phyloP scores from a whole-genome alignment of 768 basidiomycete genomes.

The Leccinum disarticulatum region DNA sequence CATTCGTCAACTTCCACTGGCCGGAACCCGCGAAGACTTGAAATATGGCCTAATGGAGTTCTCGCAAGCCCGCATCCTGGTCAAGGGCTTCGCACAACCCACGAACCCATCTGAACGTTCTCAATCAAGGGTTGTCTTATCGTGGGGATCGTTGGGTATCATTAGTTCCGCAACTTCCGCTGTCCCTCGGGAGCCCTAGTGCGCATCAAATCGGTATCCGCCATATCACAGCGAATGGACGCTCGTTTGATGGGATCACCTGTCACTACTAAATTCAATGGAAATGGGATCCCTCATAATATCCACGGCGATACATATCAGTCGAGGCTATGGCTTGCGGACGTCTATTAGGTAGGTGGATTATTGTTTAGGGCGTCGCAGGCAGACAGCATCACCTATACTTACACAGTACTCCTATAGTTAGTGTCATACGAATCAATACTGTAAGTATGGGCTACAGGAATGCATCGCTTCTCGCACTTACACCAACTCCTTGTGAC shows the following conservation, averaged over 20 bases:
- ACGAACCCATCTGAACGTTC: not conserved
- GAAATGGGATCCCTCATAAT: not conserved
- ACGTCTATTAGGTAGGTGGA: slow-evolving; percentile 5
- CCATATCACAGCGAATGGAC: slow-evolving; percentile 1
- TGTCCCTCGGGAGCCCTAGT: not conserved
- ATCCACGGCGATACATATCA: slow-evolving; percentile 8
- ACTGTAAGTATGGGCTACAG: not conserved
- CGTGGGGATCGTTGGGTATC: slow-evolving; percentile 8
- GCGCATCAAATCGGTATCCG: slow-evolving; percentile 8
- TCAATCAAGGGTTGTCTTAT: slow-evolving; percentile 14
- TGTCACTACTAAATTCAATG: slow-evolving; percentile 3
- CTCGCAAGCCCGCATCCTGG: slow-evolving; percentile 3
- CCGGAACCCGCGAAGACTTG: not conserved
- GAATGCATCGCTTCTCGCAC: not conserved
- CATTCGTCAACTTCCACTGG: slow-evolving; percentile 4
- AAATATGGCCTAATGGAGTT: not conserved
- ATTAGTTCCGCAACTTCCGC: not conserved
- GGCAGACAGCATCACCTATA: not conserved
- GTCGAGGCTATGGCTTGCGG: slow-evolving; percentile 18
- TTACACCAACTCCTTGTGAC: not conserved
- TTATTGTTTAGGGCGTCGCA: slow-evolving; percentile 3
- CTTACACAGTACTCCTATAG: not conserved
- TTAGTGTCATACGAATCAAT: not conserved
- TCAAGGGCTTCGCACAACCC: slow-evolving; percentile 6
- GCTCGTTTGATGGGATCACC: slow-evolving; percentile 2